Conservation (phyloP, 2,329 filamentous ascomycete species). For the Colletotrichum falcatum region DNA sequence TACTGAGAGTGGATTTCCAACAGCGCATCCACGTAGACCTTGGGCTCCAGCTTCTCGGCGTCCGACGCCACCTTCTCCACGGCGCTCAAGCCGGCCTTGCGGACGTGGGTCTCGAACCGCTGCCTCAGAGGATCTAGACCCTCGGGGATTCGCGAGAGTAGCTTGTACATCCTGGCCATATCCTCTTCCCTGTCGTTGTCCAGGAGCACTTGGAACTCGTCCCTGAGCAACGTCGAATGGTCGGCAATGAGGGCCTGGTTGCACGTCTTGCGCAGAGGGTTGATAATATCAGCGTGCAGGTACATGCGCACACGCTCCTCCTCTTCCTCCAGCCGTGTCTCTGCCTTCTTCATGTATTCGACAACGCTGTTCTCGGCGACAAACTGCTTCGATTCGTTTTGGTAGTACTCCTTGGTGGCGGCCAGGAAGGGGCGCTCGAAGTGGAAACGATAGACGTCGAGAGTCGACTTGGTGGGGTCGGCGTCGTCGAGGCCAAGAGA, state of each 20-base stretch:
- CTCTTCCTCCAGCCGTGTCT: constrained; percentile 88
- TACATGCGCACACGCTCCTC: constrained; percentile 94
- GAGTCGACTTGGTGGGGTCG: constrained; percentile 91
- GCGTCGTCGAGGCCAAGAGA: constrained; percentile 94
- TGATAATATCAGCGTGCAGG: constrained; percentile 88
- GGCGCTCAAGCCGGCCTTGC: constrained; percentile 87
- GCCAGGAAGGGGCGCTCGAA: constrained; percentile 94
- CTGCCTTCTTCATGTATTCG: constrained; percentile 99
- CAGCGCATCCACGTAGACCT: constrained; percentile 94
- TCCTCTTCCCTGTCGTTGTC: constrained; percentile 96
- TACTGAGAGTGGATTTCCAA: constrained; percentile 96
- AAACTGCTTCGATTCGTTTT: constrained; percentile 92
- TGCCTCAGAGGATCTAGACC: constrained; percentile 89
- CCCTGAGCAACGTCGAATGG: constrained; percentile 85
- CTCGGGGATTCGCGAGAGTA: constrained; percentile 89
- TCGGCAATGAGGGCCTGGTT: constrained; percentile 90
- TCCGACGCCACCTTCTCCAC: constrained; percentile 90
- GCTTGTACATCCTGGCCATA: constrained; percentile 94
- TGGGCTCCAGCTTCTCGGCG: constrained; percentile 91
- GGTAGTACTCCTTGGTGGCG: constrained; percentile 88
- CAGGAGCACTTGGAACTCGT: constrained; percentile 94
- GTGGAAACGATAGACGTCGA: constrained; percentile 92
- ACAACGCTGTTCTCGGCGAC: constrained; percentile 97
- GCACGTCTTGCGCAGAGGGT: constrained; percentile 86
- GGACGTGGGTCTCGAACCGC: constrained; percentile 92